phyloP scores from a whole-genome alignment of 495 filamentous ascomycete genomes.

The Hypoxylon subgilvum region DNA sequence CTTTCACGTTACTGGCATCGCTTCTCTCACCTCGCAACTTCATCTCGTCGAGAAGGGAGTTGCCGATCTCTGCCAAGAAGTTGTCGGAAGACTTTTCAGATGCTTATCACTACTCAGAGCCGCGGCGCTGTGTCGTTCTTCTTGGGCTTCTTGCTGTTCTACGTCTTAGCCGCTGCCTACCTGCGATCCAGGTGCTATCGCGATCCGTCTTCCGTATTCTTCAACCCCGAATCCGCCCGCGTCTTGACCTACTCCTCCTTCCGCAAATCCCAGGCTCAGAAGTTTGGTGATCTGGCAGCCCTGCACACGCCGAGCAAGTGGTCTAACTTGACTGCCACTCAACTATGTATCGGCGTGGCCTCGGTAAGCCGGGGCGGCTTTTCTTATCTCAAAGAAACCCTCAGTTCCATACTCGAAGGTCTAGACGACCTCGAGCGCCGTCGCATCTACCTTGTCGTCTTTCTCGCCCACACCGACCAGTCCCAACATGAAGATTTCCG shows the following conservation, averaged over 20 bases:
- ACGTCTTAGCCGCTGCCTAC: constrained; percentile 13
- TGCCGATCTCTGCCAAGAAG: too few relatives aligned
- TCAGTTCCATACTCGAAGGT: constrained; percentile 51
- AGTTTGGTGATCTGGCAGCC: constrained; percentile 25
- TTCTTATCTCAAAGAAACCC: constrained; percentile 24
- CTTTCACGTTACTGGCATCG: too few relatives aligned
- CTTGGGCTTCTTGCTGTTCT: constrained; percentile 27
- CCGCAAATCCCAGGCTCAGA: constrained; percentile 29
- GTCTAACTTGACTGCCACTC: constrained; percentile 17
- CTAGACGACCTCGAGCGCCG: constrained; percentile 53
- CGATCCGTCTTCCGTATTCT: constrained; percentile 32
- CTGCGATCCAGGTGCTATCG: constrained; percentile 30
- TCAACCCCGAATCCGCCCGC: constrained; percentile 28
- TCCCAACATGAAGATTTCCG: constrained; percentile 54
- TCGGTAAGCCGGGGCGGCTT: constrained; percentile 29
- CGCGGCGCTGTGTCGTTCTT: constrained; percentile 29
- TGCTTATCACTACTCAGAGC: constrained; percentile 14
- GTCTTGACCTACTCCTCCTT: constrained; percentile 32
- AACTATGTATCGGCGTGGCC: constrained; percentile 24
- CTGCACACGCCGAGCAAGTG: constrained; percentile 15
- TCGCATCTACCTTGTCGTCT: constrained; percentile 54
- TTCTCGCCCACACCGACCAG: constrained; percentile 59
- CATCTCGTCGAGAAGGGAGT: too few relatives aligned
- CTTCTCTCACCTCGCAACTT: too few relatives aligned
- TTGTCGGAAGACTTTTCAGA: too few relatives aligned